These are phyloP conservation scores for Papiliotrema nemorosa DNA, from an alignment of 1,284 basidiomycete genomes.

Conservation along the genomic window DNA sequence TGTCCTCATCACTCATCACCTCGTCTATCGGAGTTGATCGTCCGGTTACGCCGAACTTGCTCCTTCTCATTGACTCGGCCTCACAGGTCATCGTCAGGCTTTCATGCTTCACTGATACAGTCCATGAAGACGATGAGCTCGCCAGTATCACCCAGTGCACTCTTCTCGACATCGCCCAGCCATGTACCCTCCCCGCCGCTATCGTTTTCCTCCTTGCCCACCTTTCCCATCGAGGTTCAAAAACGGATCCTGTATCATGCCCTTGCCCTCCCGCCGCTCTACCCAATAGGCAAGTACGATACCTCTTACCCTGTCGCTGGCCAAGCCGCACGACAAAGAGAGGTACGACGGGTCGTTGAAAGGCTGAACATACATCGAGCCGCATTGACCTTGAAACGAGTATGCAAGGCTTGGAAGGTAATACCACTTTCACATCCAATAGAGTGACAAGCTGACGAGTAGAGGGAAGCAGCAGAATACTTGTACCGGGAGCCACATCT, in stretches of 20 bases:
- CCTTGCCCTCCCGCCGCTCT: background rate
- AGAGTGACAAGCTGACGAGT: background rate
- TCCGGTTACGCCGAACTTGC: no score
- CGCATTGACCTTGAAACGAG: conserved; percentile 54
- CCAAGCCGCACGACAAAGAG: conserved; percentile 11
- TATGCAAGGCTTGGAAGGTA: conserved; percentile 71
- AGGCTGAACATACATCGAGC: conserved; percentile 18
- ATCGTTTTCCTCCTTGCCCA: background rate
- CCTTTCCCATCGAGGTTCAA: conserved; percentile 9
- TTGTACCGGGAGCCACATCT: conserved; percentile 62
- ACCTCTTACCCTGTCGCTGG: conserved; percentile 14
- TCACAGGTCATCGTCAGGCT: no score
- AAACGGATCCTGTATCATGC: conserved; percentile 11
- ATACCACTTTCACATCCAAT: conserved; percentile 24
- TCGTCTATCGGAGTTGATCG: no score
- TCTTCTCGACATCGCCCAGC: background rate
- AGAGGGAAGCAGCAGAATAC: conserved; percentile 55
- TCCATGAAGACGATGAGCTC: no score
- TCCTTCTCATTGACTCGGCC: no score
- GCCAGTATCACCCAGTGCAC: background rate
- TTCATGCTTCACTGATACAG: no score
- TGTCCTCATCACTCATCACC: no score
- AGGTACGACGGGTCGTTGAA: conserved; percentile 12
- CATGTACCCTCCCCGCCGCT: background rate
- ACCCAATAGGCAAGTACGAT: background rate